Percentiles rank a stretch among this genome's conserved stretches.
Conservation (phyloP, 768 basidiomycete species). For the Tricholoma bakamatsutake region DNA sequence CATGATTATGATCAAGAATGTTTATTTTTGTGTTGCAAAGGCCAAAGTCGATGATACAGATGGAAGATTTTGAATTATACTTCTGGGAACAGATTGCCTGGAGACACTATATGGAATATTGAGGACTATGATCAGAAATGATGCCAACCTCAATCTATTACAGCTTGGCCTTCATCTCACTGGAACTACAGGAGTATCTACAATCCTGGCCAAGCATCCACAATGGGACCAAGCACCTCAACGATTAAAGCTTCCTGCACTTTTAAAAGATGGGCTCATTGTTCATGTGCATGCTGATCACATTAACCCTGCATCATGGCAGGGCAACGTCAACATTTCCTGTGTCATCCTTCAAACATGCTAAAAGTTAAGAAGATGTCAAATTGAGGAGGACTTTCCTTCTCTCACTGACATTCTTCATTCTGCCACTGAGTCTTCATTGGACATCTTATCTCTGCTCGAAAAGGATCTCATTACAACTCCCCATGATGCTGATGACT, state of each 20-base stretch:
- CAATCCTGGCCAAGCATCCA: no score
- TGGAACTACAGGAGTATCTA: conserved; percentile 23
- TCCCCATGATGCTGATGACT: conserved; percentile 2
- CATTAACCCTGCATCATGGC: conserved; percentile 29
- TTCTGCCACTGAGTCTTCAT: not conserved
- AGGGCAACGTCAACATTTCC: conserved; percentile 22
- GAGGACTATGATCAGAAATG: conserved; percentile 16
- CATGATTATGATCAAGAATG: conserved; percentile 33
- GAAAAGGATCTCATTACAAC: not conserved
- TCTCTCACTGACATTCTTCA: conserved; percentile 15
- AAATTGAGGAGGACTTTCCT: conserved; percentile 19
- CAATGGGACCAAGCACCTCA: conserved; percentile 17
- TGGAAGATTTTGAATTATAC: no score
- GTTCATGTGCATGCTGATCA: conserved; percentile 24
- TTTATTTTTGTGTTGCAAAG: conserved; percentile 28
- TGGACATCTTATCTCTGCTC: conserved; percentile 12
- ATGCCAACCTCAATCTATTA: conserved; percentile 21
- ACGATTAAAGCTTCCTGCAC: conserved; percentile 24
- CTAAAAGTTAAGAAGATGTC: conserved; percentile 21
- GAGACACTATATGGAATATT: conserved; percentile 28
- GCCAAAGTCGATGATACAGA: no score
- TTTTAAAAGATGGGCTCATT: conserved; percentile 17
- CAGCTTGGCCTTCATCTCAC: conserved; percentile 23
- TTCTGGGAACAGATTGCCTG: conserved; percentile 28
- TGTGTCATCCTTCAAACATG: conserved; percentile 21